A percentile compares a stretch with the other conserved stretches of the same genome.
These are phyloP conservation scores for Hyaloscypha finlandica DNA, from an alignment of 495 filamentous ascomycete species.

Conservation along the genomic window DNA sequence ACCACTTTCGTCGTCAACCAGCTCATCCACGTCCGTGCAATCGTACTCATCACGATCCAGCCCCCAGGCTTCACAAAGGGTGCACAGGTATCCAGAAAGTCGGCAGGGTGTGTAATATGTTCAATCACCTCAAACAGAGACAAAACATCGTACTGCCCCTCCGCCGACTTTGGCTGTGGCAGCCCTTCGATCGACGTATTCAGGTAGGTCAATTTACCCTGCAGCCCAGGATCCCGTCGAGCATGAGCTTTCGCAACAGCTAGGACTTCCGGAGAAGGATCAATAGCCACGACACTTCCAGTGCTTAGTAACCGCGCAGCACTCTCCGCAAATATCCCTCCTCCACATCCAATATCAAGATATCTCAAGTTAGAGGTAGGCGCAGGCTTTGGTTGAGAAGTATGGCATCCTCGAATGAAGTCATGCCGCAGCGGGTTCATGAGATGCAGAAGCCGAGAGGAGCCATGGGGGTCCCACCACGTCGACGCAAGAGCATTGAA, in stretches of 20 bases:
- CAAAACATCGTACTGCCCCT: conserved; percentile 69
- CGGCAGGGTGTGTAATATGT: conserved; percentile 72
- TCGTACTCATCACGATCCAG: conserved; percentile 89
- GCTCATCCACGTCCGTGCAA: conserved; percentile 81
- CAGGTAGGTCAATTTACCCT: conserved; percentile 63
- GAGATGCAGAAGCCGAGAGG: conserved; percentile 88
- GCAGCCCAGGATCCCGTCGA: conserved; percentile 61
- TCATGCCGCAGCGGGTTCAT: conserved; percentile 98
- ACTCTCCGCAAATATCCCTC: conserved; percentile 93
- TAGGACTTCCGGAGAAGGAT: conserved; percentile 79
- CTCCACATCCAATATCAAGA: conserved; percentile 94
- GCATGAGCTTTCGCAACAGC: conserved; percentile 76
- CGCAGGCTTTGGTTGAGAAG: conserved; percentile 43
- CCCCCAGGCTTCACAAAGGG: conserved; percentile 84
- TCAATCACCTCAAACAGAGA: conserved; percentile 94
- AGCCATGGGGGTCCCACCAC: conserved; percentile 97
- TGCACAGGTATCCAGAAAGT: conserved; percentile 69
- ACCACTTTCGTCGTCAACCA: conserved; percentile 91
- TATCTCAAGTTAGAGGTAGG: conserved; percentile 54
- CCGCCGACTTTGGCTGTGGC: conserved; percentile 39
- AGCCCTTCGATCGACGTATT: conserved; percentile 67
- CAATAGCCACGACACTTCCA: conserved; percentile 74
- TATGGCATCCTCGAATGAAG: conserved; percentile 77
- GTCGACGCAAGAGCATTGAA: conserved; percentile 89
- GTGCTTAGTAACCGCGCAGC: conserved; percentile 76